Evolutionary conservation across 345 rosid genomes (phyloP).

Genomic region (Arabis alpina): DNA sequence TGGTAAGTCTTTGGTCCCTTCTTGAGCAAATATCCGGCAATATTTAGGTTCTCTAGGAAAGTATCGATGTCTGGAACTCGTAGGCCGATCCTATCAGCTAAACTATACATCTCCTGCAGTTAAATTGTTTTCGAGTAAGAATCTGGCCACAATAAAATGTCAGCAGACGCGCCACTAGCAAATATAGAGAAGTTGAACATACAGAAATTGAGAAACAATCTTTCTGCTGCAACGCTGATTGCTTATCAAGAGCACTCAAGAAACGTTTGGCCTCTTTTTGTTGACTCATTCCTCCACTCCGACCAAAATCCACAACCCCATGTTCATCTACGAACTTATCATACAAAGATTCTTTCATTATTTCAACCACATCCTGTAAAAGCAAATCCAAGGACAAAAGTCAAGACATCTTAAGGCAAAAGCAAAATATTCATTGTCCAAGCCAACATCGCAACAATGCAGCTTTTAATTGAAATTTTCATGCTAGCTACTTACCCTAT

Average conservation of each 20-base stretch:
- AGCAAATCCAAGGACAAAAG: constrained; percentile 28
- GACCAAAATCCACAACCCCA: constrained; percentile 86
- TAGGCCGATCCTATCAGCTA: constrained; percentile 84
- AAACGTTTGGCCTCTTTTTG: constrained; percentile 96
- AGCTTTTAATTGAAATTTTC: constrained; percentile 15
- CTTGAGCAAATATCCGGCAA: constrained; percentile 83
- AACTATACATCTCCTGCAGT: constrained; percentile 89
- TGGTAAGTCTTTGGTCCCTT: constrained; percentile 93
- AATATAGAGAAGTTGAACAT: constrained; percentile 39
- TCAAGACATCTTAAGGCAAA: constrained; percentile 14
- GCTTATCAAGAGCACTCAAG: constrained; percentile 85
- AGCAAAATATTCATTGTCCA: constrained; percentile 11
- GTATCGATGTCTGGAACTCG: constrained; percentile 90
- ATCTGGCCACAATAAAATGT: constrained; percentile 9
- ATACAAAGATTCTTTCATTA: constrained; percentile 94
- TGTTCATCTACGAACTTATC: constrained; percentile 93
- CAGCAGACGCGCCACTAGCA: constrained; percentile 2
- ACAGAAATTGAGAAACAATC: constrained; percentile 85
- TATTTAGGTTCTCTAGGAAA: constrained; percentile 86
- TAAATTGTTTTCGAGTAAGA: not conserved
- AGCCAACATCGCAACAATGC: constrained; percentile 14
- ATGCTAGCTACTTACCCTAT: constrained; percentile 10
- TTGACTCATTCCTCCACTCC: constrained; percentile 98
- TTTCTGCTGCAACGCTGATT: constrained; percentile 84
- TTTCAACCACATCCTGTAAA: constrained; percentile 90